phyloP scores from a whole-genome alignment of 2,329 filamentous ascomycete genomes.

The Nectriaceae sp. region DNA sequence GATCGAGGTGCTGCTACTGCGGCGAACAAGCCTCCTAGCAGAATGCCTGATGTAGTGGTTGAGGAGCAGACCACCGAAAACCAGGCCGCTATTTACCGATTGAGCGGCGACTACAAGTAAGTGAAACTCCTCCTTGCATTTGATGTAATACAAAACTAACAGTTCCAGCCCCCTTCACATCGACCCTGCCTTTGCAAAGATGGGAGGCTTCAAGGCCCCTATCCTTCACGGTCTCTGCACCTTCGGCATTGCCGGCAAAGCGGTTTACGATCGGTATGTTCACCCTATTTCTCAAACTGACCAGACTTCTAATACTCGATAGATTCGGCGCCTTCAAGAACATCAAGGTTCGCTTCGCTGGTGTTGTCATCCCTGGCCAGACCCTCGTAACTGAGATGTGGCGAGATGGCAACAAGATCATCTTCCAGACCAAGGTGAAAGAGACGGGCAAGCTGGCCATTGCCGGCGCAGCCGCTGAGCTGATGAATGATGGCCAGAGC shows the following conservation, averaged over 20 bases:
- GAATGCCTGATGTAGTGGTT: slow-evolving; percentile 77
- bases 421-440: slow-evolving; percentile 87
- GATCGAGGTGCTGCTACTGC: slow-evolving; percentile 82
- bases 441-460: slow-evolving; percentile 92
- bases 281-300: background rate
- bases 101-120: slow-evolving; percentile 89
- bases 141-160: slow-evolving; percentile 3
- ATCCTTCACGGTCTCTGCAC: slow-evolving; percentile 97
- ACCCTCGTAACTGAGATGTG: slow-evolving; percentile 94
- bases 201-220: slow-evolving; percentile 90
- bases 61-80: slow-evolving; percentile 87
- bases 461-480: slow-evolving; percentile 76
- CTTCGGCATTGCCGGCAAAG: slow-evolving; percentile 89
- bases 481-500: slow-evolving; percentile 46
- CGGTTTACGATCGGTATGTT: slow-evolving; percentile 69
- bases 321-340: slow-evolving; percentile 80
- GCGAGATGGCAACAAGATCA: slow-evolving; percentile 77
- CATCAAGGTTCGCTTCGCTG: slow-evolving; percentile 90
- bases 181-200: slow-evolving; percentile 90
- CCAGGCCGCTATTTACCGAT: slow-evolving; percentile 89
- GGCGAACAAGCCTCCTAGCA: slow-evolving; percentile 74
- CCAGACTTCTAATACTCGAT: slow-evolving; percentile 1
- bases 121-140: slow-evolving; percentile 17
- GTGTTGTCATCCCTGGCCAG: slow-evolving; percentile 82
- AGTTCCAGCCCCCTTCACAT: slow-evolving; percentile 76